Percentiles rank a stretch among this genome's conserved stretches.
phyloP scores from a whole-genome alignment of 202 grass and related monocot genomes.

The Setaria italica region DNA sequence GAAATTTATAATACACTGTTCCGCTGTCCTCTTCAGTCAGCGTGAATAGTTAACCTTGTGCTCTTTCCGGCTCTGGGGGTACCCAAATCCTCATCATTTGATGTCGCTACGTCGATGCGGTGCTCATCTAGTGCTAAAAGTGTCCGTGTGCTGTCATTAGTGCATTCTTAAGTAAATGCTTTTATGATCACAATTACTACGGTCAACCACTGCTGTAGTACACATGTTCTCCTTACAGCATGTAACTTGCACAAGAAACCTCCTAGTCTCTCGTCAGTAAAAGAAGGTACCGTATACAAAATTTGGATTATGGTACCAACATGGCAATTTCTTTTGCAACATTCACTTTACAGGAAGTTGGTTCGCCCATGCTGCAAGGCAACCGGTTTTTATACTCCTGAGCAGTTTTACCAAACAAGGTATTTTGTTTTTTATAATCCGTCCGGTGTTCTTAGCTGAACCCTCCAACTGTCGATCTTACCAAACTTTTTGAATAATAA shows the following conservation, averaged over 20 bases:
- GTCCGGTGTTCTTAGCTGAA: constrained; percentile 15
- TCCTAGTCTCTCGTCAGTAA: constrained; percentile 13
- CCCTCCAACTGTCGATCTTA: constrained; percentile 48
- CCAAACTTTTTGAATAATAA: constrained; percentile 37
- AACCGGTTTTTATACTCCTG: constrained; percentile 2
- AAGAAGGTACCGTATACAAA: not conserved
- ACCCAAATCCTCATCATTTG: not conserved
- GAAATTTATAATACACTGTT: constrained; percentile 46
- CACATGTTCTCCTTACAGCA: not conserved
- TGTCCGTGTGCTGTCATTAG: constrained; percentile 10
- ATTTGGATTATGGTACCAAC: constrained; percentile 24
- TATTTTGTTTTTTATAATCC: not conserved
- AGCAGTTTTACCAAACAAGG: constrained; percentile 25
- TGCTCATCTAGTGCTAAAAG: constrained; percentile 40
- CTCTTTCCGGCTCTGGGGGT: constrained; percentile 20
- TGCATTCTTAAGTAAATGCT: constrained; percentile 22
- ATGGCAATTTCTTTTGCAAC: constrained; percentile 18
- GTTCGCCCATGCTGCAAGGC: constrained; percentile 14
- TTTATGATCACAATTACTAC: constrained; percentile 37
- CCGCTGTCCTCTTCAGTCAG: constrained; percentile 43
- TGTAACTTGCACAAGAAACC: constrained; percentile 1
- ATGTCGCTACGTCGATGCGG: not conserved
- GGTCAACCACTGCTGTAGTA: constrained; percentile 15
- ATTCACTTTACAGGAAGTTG: constrained; percentile 18
- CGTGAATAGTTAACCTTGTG: constrained; percentile 30